Evolutionary conservation across 768 basidiomycete genomes (phyloP).

Genomic region (Suillus weaverae): DNA sequence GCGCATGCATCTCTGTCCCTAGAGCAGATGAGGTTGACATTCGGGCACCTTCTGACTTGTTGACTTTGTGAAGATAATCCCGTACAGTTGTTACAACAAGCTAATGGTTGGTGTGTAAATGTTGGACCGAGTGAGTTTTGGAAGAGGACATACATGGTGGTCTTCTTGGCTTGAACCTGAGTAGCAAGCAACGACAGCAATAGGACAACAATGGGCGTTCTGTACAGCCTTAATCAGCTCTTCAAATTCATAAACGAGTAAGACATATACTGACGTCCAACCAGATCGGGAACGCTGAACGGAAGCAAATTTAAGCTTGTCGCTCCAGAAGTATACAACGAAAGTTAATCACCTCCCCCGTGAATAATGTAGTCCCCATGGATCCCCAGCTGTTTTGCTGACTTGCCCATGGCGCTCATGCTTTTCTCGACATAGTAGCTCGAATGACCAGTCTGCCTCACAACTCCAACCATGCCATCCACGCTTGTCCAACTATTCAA

Average conservation of each 20-base stretch:
- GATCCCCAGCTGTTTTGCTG: conserved; percentile 68
- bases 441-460: conserved; percentile 78
- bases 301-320: conserved; percentile 10
- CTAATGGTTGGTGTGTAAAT: conserved; percentile 32
- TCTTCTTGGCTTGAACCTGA: conserved; percentile 82
- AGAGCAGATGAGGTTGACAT: conserved; percentile 28
- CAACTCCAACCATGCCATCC: conserved; percentile 79
- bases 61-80: conserved; percentile 68
- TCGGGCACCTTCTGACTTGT: conserved; percentile 17
- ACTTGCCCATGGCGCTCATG: conserved; percentile 81
- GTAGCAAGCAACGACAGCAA: conserved; percentile 75
- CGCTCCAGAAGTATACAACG: neutral
- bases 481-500: conserved; percentile 78
- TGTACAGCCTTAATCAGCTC: conserved; percentile 27
- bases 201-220: conserved; percentile 84
- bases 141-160: conserved; percentile 56
- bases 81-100: conserved; percentile 63
- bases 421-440: conserved; percentile 87
- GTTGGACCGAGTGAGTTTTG: conserved; percentile 4
- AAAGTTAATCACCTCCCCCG: conserved; percentile 67
- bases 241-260: conserved; percentile 2
- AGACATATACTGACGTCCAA: conserved; percentile 53
- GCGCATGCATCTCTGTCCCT: conserved; percentile 29
- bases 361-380: conserved; percentile 63
- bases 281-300: conserved; percentile 81